phyloP scores from a whole-genome alignment of 805 yeast genomes.

The Pichia insulana region DNA sequence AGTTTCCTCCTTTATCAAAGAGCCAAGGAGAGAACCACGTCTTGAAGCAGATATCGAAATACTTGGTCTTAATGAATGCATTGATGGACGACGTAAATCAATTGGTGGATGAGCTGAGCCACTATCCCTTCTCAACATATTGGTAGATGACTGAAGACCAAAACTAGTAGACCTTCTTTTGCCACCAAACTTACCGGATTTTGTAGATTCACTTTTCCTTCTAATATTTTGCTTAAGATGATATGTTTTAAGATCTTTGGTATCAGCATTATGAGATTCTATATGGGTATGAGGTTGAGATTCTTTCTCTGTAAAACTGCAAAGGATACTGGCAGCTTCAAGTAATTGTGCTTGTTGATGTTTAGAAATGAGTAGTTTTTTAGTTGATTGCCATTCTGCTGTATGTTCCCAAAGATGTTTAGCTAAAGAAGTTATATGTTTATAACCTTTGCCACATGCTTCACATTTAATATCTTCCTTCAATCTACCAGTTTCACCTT shows the following conservation, averaged over 20 bases:
- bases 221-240: neutral
- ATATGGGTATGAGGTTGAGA: neutral
- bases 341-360: slow-evolving; percentile 81
- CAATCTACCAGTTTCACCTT: slow-evolving; percentile 77
- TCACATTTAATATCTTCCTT: slow-evolving; percentile 83
- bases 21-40: slow-evolving; percentile 11
- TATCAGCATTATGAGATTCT: slow-evolving; percentile 7
- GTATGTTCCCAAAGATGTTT: slow-evolving; percentile 92
- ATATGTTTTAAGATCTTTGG: neutral
- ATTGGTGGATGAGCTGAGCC: slow-evolving; percentile 10
- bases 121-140: slow-evolving; percentile 7
- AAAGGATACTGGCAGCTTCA: slow-evolving; percentile 70
- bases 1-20: slow-evolving; percentile 9
- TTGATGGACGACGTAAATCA: slow-evolving; percentile 7
- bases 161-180: slow-evolving; percentile 7
- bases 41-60: slow-evolving; percentile 11
- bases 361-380: slow-evolving; percentile 70
- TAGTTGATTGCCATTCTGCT: slow-evolving; percentile 87
- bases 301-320: slow-evolving; percentile 53
- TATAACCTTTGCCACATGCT: slow-evolving; percentile 87
- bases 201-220: slow-evolving; percentile 9
- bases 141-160: slow-evolving; percentile 1
- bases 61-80: slow-evolving; percentile 3
- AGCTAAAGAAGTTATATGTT: slow-evolving; percentile 80
- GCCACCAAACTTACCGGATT: slow-evolving; percentile 10